Base-by-base conservation (phyloP, 208 protist genomes). In the Crithidia bombi region DNA sequence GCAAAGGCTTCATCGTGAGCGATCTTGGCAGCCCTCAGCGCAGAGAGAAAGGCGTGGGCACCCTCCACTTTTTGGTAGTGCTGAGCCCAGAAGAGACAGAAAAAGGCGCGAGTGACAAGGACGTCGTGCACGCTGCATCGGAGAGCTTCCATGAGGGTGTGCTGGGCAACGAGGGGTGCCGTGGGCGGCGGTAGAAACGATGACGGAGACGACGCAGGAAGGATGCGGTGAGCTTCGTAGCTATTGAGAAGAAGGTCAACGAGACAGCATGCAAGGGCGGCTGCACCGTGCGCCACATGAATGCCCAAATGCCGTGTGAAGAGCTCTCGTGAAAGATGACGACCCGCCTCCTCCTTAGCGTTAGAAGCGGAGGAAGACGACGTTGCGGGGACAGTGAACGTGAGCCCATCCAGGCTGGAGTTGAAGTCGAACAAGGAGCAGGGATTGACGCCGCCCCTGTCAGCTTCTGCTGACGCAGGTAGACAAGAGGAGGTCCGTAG, bases 21-120 rank as follows among this genome's bases (percentile, higher is more conserved):
- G 11, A 75, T 32, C n/a, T 78, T 76, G 17, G 83, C 89, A 5
- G 79, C 78, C 6, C 79, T 75, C 41, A 94, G 66, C 1, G 89
- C 75, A 17, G 89, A 91, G 28, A 94, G 78, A 59, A 92, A 92
- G 3, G 64, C 74, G 70, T 91, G 75, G 25, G 82, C 82, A 0
- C 89, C 89, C 49, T 92, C 82, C 9, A 87, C 69, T 5, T 75
- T 72, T 19, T 6, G 38, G 72, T 94, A 91, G 38, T 28, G 63
- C 65, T 86, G 75, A 5, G 32, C 28, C 82, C 83, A 90, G 66
- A 87, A 90, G n/a, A 69, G 59, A 0, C 66, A 36, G 58, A 90
- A 94, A 36, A 87, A 70, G 12, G 43, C 56, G 36, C 70, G 55
- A 0, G 84, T 78, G 9, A 79, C 65, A 17, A 23, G n/a, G 7